Evolutionary conservation across 768 basidiomycete species (phyloP).

Genomic region (Ramaria rubella): DNA sequence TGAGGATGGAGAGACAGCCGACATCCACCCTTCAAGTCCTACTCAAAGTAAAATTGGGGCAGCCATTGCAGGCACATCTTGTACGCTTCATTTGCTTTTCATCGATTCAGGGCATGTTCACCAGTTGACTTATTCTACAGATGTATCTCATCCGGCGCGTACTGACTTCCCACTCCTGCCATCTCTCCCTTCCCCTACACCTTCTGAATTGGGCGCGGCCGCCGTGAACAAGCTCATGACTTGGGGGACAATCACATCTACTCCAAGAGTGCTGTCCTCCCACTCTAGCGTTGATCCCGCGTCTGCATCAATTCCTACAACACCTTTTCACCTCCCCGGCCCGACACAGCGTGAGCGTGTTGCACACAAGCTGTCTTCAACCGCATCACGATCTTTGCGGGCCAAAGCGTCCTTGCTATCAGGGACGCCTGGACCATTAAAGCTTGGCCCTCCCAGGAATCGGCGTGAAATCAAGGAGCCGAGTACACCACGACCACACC

Average conservation of each 20-base stretch:
- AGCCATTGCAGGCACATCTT: constrained; percentile 88
- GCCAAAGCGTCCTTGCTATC: constrained; percentile 61
- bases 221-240: constrained; percentile 95
- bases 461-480: background rate
- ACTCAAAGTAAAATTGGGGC: constrained; percentile 86
- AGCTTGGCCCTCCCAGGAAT: background rate
- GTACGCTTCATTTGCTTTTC: constrained; percentile 38
- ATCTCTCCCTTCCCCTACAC: constrained; percentile 80
- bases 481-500: background rate
- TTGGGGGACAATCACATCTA: constrained; percentile 90
- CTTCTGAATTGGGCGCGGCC: constrained; percentile 69
- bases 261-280: constrained; percentile 77
- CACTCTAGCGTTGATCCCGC: constrained; percentile 45
- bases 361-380: constrained; percentile 73
- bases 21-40: constrained; percentile 75
- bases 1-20: constrained; percentile 35
- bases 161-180: constrained; percentile 73
- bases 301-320: constrained; percentile 41
- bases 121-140: constrained; percentile 30
- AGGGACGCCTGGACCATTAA: background rate
- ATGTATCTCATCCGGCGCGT: constrained; percentile 50
- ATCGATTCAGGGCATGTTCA: background rate
- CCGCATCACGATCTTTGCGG: constrained; percentile 74
- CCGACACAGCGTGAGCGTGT: constrained; percentile 76
- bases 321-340: constrained; percentile 73